Conservation (phyloP, 2,329 filamentous ascomycete genomes). For the Claviceps sp. region DNA sequence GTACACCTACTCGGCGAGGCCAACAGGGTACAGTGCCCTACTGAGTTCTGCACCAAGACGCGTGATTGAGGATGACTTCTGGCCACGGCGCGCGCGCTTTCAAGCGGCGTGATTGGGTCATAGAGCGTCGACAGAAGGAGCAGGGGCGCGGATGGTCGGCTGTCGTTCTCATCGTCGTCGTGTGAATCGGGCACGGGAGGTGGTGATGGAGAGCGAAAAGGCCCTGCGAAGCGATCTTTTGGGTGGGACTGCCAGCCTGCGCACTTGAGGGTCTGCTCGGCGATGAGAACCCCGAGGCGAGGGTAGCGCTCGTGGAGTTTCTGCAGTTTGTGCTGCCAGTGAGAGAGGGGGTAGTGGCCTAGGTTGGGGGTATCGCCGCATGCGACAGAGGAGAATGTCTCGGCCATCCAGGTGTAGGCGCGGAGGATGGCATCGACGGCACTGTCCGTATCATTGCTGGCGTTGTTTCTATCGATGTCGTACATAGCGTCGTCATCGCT, state of each 20-base stretch:
- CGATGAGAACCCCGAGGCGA: conserved; percentile 14
- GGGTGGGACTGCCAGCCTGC: conserved; percentile 20
- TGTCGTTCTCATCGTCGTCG: conserved; percentile 8
- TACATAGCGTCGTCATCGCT: not conserved
- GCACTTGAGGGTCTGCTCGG: conserved; percentile 16
- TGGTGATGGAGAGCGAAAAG: conserved; percentile 6
- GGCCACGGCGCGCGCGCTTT: conserved; percentile 17
- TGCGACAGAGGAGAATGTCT: not conserved
- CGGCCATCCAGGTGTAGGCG: not conserved
- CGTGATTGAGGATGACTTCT: conserved; percentile 8
- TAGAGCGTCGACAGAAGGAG: conserved; percentile 24
- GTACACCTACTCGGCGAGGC: conserved; percentile 7
- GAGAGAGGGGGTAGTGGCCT: conserved; percentile 4
- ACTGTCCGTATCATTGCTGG: not conserved
- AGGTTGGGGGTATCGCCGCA: conserved; percentile 11
- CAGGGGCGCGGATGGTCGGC: conserved; percentile 22
- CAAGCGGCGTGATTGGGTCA: conserved; percentile 28
- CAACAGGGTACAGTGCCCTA: conserved; percentile 9
- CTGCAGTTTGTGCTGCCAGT: conserved; percentile 11
- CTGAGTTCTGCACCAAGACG: conserved; percentile 10
- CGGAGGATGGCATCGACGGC: not conserved
- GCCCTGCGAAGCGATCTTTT: conserved; percentile 19
- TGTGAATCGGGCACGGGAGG: conserved; percentile 5
- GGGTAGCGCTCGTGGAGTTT: conserved; percentile 11
- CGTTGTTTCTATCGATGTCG: not conserved